A percentile compares a stretch with the other conserved stretches of the same genome.
These are phyloP conservation scores for Plasmopara muralis DNA, from an alignment of 352 stramenopile species.

Conservation along the genomic window DNA sequence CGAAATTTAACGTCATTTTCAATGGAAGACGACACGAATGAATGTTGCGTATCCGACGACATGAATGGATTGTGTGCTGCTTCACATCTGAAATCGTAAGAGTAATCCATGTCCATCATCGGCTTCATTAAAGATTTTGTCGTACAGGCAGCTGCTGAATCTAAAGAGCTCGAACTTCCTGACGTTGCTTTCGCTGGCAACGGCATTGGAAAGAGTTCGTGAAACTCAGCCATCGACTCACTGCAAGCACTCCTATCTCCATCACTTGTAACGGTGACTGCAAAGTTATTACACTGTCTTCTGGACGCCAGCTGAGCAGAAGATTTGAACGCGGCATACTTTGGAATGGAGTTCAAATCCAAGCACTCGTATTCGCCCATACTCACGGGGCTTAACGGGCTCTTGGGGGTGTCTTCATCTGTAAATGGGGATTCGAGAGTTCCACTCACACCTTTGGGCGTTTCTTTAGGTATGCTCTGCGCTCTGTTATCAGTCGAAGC, in stretches of 20 bases:
- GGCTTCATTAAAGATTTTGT: constrained; percentile 20
- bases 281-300: constrained; percentile 15
- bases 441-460: constrained; percentile 1
- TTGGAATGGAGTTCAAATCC: constrained; percentile 64
- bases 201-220: constrained; percentile 30
- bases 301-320: constrained; percentile 26
- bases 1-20: background rate
- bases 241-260: constrained; percentile 17
- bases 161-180: constrained; percentile 20
- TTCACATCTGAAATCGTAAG: constrained; percentile 60
- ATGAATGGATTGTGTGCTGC: constrained; percentile 50
- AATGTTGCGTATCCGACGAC: constrained; percentile 13
- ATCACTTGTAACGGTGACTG: constrained; percentile 19
- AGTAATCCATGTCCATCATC: constrained; percentile 62
- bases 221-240: constrained; percentile 17
- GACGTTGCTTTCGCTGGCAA: constrained; percentile 15
- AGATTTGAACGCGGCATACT: constrained; percentile 65
- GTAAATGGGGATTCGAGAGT: constrained; percentile 14
- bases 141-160: constrained; percentile 5
- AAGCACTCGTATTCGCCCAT: constrained; percentile 67
- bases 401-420: constrained; percentile 17
- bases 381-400: constrained; percentile 44
- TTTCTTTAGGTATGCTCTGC: constrained; percentile 16
- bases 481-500: constrained; percentile 19
- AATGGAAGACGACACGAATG: background rate